Evolutionary conservation across 257 asterid species (phyloP).

Genomic region (Avicennia marina): DNA sequence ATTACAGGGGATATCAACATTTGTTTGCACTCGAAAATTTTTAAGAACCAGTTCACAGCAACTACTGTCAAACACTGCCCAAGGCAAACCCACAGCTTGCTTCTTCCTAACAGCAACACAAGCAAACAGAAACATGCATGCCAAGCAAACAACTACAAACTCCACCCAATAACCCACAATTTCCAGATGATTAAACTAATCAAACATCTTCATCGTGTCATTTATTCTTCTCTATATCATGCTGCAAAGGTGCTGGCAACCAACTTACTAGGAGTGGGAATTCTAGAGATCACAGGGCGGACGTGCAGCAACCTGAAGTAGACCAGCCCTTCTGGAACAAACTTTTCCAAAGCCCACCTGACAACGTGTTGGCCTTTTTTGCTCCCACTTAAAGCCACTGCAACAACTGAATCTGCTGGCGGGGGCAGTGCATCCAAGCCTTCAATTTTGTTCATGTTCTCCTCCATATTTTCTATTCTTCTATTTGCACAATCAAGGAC

Average conservation of each 20-base stretch:
- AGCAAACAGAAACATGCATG: too few relatives aligned
- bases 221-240: too few relatives aligned
- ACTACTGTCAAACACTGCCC: too few relatives aligned
- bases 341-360: slow-evolving; percentile 89
- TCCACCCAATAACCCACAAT: too few relatives aligned
- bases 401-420: slow-evolving; percentile 33
- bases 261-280: slow-evolving; percentile 88
- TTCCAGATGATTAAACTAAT: too few relatives aligned
- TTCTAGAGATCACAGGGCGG: slow-evolving; percentile 46
- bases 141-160: too few relatives aligned
- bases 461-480: slow-evolving; percentile 26
- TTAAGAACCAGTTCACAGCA: too few relatives aligned
- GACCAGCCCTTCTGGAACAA: slow-evolving; percentile 62
- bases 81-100: too few relatives aligned
- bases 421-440: slow-evolving; percentile 27
- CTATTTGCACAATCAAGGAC: slow-evolving; percentile 11
- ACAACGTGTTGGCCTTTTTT: slow-evolving; percentile 49
- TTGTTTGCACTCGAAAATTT: too few relatives aligned
- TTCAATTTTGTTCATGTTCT: slow-evolving; percentile 21
- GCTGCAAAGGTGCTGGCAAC: background rate
- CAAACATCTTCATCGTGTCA: too few relatives aligned
- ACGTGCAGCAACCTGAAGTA: slow-evolving; percentile 63
- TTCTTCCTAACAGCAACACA: too few relatives aligned
- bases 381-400: slow-evolving; percentile 61
- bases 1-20: too few relatives aligned